Evolutionary conservation across 2,329 filamentous ascomycete species (phyloP).

Genomic region (Paecilomyces variotii): DNA sequence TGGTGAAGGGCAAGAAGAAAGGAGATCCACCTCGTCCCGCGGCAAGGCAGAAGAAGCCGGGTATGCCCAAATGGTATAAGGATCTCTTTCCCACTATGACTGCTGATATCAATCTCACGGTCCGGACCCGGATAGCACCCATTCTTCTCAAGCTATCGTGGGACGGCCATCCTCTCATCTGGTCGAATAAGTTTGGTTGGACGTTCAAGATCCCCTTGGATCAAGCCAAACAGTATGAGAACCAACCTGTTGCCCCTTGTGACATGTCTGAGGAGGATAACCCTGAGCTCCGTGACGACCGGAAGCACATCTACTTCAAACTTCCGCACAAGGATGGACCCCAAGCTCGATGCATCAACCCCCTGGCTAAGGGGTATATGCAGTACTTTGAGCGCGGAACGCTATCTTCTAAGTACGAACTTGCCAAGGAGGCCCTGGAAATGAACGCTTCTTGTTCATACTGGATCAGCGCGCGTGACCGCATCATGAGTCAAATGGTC

Average conservation of each 20-base stretch:
- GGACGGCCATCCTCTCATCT: slow-evolving; percentile 82
- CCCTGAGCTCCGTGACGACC: slow-evolving; percentile 57
- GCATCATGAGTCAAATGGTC: slow-evolving; percentile 92
- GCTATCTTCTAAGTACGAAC: slow-evolving; percentile 76
- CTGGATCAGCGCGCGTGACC: slow-evolving; percentile 92
- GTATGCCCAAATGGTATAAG: slow-evolving; percentile 95
- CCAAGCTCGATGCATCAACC: slow-evolving; percentile 71
- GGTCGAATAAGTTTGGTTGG: slow-evolving; percentile 92
- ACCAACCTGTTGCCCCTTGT: slow-evolving; percentile 65
- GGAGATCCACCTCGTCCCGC: slow-evolving; percentile 67
- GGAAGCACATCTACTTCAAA: slow-evolving; percentile 69
- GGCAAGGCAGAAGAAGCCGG: slow-evolving; percentile 82
- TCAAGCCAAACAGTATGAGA: slow-evolving; percentile 57
- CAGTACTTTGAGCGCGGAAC: slow-evolving; percentile 84
- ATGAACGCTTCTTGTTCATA: slow-evolving; percentile 99
- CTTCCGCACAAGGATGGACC: slow-evolving; percentile 95
- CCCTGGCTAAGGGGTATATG: slow-evolving; percentile 85
- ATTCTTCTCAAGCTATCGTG: slow-evolving; percentile 75
- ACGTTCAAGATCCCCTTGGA: slow-evolving; percentile 67
- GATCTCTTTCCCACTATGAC: slow-evolving; percentile 68
- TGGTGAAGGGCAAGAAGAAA: slow-evolving; percentile 88
- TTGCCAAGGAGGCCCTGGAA: slow-evolving; percentile 89
- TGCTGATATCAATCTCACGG: slow-evolving; percentile 63
- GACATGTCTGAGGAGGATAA: slow-evolving; percentile 71
- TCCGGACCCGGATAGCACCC: slow-evolving; percentile 80